Evolutionary conservation across 2,329 filamentous ascomycete genomes (phyloP).

Genomic region (Sclerotinia subarctica): DNA sequence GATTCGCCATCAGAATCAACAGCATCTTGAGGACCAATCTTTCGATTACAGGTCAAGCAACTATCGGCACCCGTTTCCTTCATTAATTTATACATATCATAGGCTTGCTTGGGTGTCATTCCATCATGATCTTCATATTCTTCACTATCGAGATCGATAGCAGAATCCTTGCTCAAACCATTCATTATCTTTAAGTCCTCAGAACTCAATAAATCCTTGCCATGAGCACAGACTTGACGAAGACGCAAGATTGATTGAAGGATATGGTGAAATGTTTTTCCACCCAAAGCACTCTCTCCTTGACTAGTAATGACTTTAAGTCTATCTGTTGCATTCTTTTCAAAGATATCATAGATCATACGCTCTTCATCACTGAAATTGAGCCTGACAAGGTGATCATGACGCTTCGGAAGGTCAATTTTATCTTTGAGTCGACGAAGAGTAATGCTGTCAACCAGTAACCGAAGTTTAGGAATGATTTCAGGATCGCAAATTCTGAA

Average conservation of each 20-base stretch:
- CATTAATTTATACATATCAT: conserved; percentile 82
- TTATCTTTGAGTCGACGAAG: conserved; percentile 88
- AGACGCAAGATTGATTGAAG: conserved; percentile 87
- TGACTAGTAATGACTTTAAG: conserved; percentile 70
- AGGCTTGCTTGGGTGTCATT: conserved; percentile 69
- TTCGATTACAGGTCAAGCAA: conserved; percentile 68
- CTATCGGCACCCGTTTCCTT: conserved; percentile 73
- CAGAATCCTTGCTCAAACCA: conserved; percentile 77
- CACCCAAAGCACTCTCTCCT: conserved; percentile 66
- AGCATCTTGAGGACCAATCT: conserved; percentile 57
- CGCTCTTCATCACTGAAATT: conserved; percentile 74
- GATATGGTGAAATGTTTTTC: conserved; percentile 90
- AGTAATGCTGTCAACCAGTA: conserved; percentile 93
- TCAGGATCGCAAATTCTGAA: conserved; percentile 85
- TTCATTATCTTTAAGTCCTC: conserved; percentile 78
- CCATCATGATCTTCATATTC: conserved; percentile 51
- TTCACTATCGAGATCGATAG: conserved; percentile 85
- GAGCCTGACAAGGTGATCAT: conserved; percentile 70
- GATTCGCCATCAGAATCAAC: conserved; percentile 54
- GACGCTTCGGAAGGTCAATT: conserved; percentile 73
- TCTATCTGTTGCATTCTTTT: conserved; percentile 74
- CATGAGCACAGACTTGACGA: conserved; percentile 87
- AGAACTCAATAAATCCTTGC: conserved; percentile 82
- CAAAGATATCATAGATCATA: conserved; percentile 79
- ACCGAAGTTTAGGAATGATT: conserved; percentile 78